These are phyloP conservation scores for Talaromyces nanjingensis DNA, from an alignment of 495 filamentous ascomycete species.

Conservation along the genomic window DNA sequence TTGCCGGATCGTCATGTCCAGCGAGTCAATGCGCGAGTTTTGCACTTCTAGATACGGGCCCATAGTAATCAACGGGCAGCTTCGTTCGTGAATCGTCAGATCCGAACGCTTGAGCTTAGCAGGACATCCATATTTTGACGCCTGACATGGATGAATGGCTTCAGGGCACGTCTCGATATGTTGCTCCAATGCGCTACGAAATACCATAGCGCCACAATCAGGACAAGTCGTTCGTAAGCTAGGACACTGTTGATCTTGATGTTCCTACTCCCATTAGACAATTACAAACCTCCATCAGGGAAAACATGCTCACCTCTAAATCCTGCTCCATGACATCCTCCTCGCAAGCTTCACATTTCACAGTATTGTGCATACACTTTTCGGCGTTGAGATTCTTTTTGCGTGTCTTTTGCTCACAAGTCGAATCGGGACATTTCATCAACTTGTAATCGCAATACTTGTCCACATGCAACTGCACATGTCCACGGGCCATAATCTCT, in stretches of 20 bases:
- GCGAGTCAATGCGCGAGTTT: constrained; percentile 46
- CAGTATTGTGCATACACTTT: constrained; percentile 50
- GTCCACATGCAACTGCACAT: constrained; percentile 66
- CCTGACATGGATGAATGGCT: constrained; percentile 46
- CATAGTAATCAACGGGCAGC: constrained; percentile 52
- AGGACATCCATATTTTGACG: constrained; percentile 50
- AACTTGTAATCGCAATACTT: constrained; percentile 64
- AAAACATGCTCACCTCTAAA: constrained; percentile 41
- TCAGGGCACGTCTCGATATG: constrained; percentile 49
- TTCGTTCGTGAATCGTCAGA: constrained; percentile 43
- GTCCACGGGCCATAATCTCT: constrained; percentile 53
- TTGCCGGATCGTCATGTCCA: constrained; percentile 49
- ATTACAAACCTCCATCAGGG: not conserved
- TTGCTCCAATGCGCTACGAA: constrained; percentile 37
- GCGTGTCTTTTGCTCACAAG: constrained; percentile 43
- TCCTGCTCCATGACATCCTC: constrained; percentile 50
- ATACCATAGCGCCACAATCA: constrained; percentile 44
- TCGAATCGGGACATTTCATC: constrained; percentile 52
- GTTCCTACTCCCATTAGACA: constrained; percentile 24
- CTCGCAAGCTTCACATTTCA: constrained; percentile 48
- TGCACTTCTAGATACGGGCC: constrained; percentile 53
- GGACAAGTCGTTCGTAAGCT: constrained; percentile 42
- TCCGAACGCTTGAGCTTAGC: constrained; percentile 41
- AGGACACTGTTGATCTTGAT: constrained; percentile 43
- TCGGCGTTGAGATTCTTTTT: constrained; percentile 36